Evolutionary conservation across 2,329 filamentous ascomycete species (phyloP), one percentile per base, ranked within the genome.

Genomic region (Fusarium dimerum): DNA sequence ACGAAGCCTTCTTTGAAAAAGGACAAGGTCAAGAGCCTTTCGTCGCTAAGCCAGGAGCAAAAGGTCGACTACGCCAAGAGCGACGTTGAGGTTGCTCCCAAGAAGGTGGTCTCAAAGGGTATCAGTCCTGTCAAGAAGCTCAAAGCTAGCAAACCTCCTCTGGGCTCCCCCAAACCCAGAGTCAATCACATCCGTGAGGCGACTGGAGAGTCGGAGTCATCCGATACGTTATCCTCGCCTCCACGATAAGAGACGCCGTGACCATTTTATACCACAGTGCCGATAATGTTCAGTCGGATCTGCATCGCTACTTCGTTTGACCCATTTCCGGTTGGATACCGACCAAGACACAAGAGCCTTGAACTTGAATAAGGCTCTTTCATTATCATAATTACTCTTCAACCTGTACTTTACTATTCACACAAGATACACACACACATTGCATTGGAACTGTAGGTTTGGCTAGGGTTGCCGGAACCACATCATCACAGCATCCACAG

Each of bases 121-220:
- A 68, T 69, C 47, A 76, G 71, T 48, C 74, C 74, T 9, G 61
- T 73, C 1, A 77, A 76, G 62, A 77, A 76, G 59, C 65, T 75
- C 40, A 75, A 75, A 63, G 73, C 69, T 15, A 66, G 73, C 47
- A 65, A 81, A 64, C 77, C 80, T 40, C 69, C 72, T 10, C 64
- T 80, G 46, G 77, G 75, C 20, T 77, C 79, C 9, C 75, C 79
- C 5, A 72, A 77, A 26, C 77, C 78, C 18, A 81, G 79, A 54
- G 45, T 55, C 10, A 57, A 51, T 62, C 77, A 74, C 55, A 77
- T 77, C 16, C 74, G 75, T 42, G 73, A 77, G 42, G 73, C 74
- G 16, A 81, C 83, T 43, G 76, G 70, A 40, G 78, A 78, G 55
- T 83, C 80, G 15, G 82, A 84, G 62, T 82, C 80, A 40, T 83